Evolutionary conservation across 75 land plant species (phyloP), one percentile per base, ranked within the genome.

Genomic region (Gnetum montanum): DNA sequence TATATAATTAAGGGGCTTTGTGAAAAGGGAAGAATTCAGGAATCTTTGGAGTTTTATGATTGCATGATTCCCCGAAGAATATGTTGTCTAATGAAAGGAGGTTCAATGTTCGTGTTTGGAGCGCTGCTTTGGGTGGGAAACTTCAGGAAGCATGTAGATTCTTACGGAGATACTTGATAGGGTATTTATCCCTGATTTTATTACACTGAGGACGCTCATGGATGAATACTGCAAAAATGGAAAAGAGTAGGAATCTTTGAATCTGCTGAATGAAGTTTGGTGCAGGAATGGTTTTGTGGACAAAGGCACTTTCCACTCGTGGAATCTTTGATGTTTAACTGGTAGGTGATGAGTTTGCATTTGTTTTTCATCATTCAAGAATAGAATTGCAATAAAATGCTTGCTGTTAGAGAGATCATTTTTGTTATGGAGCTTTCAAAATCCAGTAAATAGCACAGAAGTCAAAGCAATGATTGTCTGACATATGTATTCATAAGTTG

Each of bases 1-100:
- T 67, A 72, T 58, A 28, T 83, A 50, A 72, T 83, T 38, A 70
- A 70, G 51, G 87, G 87, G 46, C 45, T 83, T 4, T 83, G 79
- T 47, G 63, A 68, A 5, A 76, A 83, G 59, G 73, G 66, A 19
- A 57, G 79, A 24, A 74, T 79, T 12, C 63, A 58, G 12, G 79
- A 83, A 53, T 82, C 86, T 20, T 70, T 25, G 64, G 63, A 75
- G 59, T 36, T 83, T 29, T 71, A 51, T 30, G 38, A 38, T 22
- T 67, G 74, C 31, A 79, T 83, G 87, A 54, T 62, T n/a, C n/a
- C 36, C 34, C 22, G 6, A 79, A 67, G 41, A 79, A 73, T 19
- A 65, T 75, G 66, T 56, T 69, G 11, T 69, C 72, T 0, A 61
- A 68, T 46, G 49, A 28, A 29, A 79, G 38, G 63, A 66, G 78